A percentile compares a stretch with the other conserved stretches of the same genome.
Conservation (phyloP, 176 grass and related monocot genomes). For the Zizania latifolia region DNA sequence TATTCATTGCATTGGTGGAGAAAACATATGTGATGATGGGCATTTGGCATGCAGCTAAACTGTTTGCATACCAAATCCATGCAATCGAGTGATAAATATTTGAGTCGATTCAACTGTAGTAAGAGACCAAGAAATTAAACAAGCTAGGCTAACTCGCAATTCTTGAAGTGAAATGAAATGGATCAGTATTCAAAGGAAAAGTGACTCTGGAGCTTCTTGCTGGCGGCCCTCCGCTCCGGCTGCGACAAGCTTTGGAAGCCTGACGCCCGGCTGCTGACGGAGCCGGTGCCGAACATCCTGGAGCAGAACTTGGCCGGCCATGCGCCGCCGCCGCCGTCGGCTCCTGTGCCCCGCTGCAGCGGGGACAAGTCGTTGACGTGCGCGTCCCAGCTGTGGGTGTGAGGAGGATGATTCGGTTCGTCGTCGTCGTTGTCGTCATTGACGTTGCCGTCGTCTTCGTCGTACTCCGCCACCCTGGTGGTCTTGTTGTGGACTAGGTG, state of each 20-base stretch:
- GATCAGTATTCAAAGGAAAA: constrained; percentile 26
- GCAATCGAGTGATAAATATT: not conserved
- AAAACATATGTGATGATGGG: too few relatives aligned
- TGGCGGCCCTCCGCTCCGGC: constrained; percentile 27
- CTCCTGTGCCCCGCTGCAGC: not conserved
- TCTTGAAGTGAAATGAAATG: not conserved
- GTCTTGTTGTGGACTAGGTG: not conserved
- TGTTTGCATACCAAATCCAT: not conserved
- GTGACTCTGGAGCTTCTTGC: constrained; percentile 40
- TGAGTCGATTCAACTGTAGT: not conserved
- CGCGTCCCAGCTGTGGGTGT: not conserved
- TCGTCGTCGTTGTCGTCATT: constrained; percentile 19
- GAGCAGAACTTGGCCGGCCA: constrained; percentile 18
- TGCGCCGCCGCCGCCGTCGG: not conserved
- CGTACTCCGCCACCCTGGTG: not conserved
- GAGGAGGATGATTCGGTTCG: not conserved
- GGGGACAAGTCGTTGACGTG: not conserved
- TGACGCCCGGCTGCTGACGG: not conserved
- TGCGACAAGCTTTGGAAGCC: constrained; percentile 45
- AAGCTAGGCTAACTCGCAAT: not conserved
- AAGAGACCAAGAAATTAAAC: not conserved
- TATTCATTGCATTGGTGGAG: too few relatives aligned
- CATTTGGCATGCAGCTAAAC: too few relatives aligned
- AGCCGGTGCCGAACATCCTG: not conserved
- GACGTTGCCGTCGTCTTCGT: not conserved